Evolutionary conservation across 495 filamentous ascomycete species (phyloP).

Genomic region (Sabuloglossum arenarium): DNA sequence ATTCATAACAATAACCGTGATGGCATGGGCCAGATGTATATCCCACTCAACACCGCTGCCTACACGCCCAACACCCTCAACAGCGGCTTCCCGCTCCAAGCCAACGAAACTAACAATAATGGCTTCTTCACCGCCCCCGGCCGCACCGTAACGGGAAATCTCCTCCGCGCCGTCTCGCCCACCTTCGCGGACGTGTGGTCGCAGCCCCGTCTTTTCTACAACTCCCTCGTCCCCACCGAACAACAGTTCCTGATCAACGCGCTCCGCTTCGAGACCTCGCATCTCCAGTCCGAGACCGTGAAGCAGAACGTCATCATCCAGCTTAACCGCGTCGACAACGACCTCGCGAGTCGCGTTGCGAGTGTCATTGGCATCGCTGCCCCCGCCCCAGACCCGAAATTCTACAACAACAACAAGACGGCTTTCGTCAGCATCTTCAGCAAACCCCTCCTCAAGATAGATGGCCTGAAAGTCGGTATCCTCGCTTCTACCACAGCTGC

Average conservation of each 20-base stretch:
- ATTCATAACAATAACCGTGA: slow-evolving; percentile 22
- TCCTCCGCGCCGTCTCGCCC: slow-evolving; percentile 35
- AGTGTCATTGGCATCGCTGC: background rate
- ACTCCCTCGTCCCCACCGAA: slow-evolving; percentile 52
- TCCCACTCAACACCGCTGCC: slow-evolving; percentile 9
- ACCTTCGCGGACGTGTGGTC: slow-evolving; percentile 57
- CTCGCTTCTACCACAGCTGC: slow-evolving; percentile 25
- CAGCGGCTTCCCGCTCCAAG: slow-evolving; percentile 41
- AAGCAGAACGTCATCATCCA: background rate
- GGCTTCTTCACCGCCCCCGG: slow-evolving; percentile 56
- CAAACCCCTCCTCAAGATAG: slow-evolving; percentile 33
- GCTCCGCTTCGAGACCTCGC: slow-evolving; percentile 66
- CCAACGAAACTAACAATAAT: slow-evolving; percentile 43
- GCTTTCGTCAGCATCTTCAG: slow-evolving; percentile 37
- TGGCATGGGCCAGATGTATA: background rate
- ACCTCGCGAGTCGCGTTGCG: background rate
- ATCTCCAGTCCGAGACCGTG: slow-evolving; percentile 15
- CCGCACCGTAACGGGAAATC: slow-evolving; percentile 29
- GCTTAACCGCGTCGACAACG: background rate
- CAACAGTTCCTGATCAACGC: slow-evolving; percentile 49
- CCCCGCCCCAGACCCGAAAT: slow-evolving; percentile 31
- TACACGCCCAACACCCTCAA: slow-evolving; percentile 52
- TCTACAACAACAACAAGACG: slow-evolving; percentile 53
- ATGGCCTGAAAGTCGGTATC: slow-evolving; percentile 45
- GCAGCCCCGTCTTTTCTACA: slow-evolving; percentile 51